Evolutionary conservation across 2,329 filamentous ascomycete species (phyloP).

Genomic region (Pseudogymnoascus sp.): DNA sequence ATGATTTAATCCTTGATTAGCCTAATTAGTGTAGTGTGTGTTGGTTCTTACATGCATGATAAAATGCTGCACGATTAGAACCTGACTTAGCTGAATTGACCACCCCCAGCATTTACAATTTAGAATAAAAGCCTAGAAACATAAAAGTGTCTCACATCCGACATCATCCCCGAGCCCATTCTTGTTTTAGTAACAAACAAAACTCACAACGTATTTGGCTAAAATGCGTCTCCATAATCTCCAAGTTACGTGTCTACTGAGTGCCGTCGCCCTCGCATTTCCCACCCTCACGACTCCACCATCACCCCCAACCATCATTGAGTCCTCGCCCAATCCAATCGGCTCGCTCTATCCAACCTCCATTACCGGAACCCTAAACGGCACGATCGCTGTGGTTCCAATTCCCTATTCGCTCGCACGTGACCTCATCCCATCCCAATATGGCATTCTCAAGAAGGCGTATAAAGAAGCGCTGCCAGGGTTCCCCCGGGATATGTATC

Average conservation of each 20-base stretch:
- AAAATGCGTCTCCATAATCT: not conserved
- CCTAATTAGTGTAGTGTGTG: too few relatives aligned
- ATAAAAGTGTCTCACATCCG: not conserved
- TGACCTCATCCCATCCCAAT: conserved; percentile 41
- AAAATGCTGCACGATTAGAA: not conserved
- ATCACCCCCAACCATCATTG: not conserved
- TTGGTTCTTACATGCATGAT: not conserved
- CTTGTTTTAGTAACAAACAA: too few relatives aligned
- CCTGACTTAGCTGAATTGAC: not conserved
- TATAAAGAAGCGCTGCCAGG: conserved; percentile 40
- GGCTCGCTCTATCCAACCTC: conserved; percentile 38
- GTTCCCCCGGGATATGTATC: conserved; percentile 46
- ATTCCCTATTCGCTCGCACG: conserved; percentile 42
- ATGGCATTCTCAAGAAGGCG: conserved; percentile 42
- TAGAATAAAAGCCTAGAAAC: not conserved
- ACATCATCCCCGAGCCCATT: too few relatives aligned
- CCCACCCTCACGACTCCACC: not conserved
- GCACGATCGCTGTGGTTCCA: conserved; percentile 44
- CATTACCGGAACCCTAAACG: conserved; percentile 47
- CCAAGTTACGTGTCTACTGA: not conserved
- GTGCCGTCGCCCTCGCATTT: not conserved
- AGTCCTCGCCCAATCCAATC: conserved; percentile 41
- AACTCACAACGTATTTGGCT: too few relatives aligned
- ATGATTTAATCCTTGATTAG: too few relatives aligned
- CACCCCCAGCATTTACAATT: too few relatives aligned